Conservation (phyloP, 1,284 basidiomycete genomes). For the Pulchroboletus neoregius region DNA sequence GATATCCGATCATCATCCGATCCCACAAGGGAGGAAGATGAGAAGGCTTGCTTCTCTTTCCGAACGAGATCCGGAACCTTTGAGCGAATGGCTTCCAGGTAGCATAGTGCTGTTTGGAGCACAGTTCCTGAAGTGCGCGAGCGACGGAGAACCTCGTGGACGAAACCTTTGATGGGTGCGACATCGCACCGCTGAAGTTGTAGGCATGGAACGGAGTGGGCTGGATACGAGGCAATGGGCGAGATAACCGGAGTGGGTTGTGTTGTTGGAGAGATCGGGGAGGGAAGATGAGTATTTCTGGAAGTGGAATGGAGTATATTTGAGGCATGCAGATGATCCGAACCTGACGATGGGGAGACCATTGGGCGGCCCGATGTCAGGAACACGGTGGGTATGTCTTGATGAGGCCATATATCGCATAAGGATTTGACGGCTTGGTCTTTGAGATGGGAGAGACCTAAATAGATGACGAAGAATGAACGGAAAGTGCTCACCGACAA, state of each 20-base stretch:
- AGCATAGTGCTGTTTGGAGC: constrained; percentile 75
- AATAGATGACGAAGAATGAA: constrained; percentile 14
- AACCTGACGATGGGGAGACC: constrained; percentile 23
- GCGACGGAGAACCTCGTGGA: constrained; percentile 72
- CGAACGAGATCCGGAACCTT: constrained; percentile 59
- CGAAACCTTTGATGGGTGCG: constrained; percentile 63
- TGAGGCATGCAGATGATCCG: constrained; percentile 15
- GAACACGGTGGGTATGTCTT: constrained; percentile 65
- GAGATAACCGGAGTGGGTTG: constrained; percentile 36
- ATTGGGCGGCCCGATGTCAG: constrained; percentile 39
- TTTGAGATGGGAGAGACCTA: constrained; percentile 31
- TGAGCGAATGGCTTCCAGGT: constrained; percentile 66
- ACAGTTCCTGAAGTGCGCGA: constrained; percentile 73
- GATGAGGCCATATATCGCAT: constrained; percentile 70
- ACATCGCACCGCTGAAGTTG: constrained; percentile 35
- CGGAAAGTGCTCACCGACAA: constrained; percentile 56
- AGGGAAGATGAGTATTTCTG: constrained; percentile 47
- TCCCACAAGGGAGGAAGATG: constrained; percentile 38
- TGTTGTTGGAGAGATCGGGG: constrained; percentile 41
- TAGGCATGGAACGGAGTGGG: constrained; percentile 17
- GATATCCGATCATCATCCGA: constrained; percentile 45
- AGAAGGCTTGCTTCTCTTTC: constrained; percentile 45
- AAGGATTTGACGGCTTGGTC: constrained; percentile 74
- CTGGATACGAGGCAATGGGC: constrained; percentile 20
- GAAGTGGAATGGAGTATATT: constrained; percentile 18